Conservation (phyloP, 1,284 basidiomycete genomes). For the Cutaneotrichosporon arboriforme region DNA sequence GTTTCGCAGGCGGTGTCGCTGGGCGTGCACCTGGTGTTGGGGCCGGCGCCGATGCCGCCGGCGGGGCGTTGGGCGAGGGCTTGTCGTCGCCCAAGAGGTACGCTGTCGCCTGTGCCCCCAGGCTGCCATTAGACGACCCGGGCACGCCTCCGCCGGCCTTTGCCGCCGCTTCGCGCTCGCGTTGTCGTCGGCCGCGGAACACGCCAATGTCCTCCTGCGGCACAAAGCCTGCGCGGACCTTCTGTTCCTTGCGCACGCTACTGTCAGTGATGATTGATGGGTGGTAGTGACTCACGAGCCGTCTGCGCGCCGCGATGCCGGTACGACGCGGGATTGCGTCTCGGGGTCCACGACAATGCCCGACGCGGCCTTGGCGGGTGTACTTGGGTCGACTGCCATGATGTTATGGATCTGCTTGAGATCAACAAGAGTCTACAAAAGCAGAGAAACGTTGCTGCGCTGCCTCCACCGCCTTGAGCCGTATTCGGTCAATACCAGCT, state of each 20-base stretch:
- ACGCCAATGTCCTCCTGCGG: conserved; percentile 86
- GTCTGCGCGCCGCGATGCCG: conserved; percentile 73
- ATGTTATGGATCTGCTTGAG: too few relatives aligned
- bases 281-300: conserved; percentile 70
- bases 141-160: conserved; percentile 17
- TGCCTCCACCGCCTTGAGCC: too few relatives aligned
- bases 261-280: conserved; percentile 1
- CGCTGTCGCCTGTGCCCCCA: too few relatives aligned
- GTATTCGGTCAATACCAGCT: not conserved
- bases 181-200: conserved; percentile 71
- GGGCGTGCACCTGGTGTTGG: not conserved
- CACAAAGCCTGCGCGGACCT: conserved; percentile 86
- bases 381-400: not conserved
- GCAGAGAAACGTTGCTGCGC: not conserved
- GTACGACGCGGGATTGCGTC: conserved; percentile 80
- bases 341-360: conserved; percentile 79
- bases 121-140: too few relatives aligned
- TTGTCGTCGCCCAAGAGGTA: too few relatives aligned
- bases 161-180: conserved; percentile 56
- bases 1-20: not conserved
- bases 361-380: conserved; percentile 62
- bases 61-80: not conserved
- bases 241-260: conserved; percentile 81
- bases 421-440: not conserved
- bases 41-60: not conserved